phyloP scores from a whole-genome alignment of 2,329 filamentous ascomycete species.

The Aspergillus ochraceus region DNA sequence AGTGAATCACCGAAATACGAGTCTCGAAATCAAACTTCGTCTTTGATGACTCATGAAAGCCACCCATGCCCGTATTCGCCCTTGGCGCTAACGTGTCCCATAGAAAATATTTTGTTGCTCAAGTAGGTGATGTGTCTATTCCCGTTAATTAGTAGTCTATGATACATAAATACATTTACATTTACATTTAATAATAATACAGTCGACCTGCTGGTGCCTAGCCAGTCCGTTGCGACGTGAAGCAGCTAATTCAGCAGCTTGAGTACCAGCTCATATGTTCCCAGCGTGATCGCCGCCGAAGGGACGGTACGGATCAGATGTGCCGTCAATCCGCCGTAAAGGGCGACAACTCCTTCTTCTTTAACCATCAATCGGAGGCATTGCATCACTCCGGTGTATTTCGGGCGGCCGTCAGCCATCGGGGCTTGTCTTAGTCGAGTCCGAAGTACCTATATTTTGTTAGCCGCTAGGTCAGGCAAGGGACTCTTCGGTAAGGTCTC shows the following conservation, averaged over 20 bases:
- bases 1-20: neutral
- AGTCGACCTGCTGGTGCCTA: neutral
- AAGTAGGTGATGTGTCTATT: neutral
- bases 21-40: neutral
- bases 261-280: slow-evolving; percentile 40
- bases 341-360: slow-evolving; percentile 35
- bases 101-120: neutral
- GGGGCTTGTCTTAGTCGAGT: slow-evolving; percentile 38
- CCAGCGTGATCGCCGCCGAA: slow-evolving; percentile 38
- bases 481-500: neutral
- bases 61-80: neutral
- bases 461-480: neutral
- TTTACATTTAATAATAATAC: neutral
- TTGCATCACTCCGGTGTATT: slow-evolving; percentile 38
- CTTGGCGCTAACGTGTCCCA: neutral
- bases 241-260: slow-evolving; percentile 16
- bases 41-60: neutral
- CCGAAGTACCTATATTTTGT: slow-evolving; percentile 30
- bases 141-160: neutral
- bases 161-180: neutral
- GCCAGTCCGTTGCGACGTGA: neutral
- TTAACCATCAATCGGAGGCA: slow-evolving; percentile 35
- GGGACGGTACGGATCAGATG: slow-evolving; percentile 38
- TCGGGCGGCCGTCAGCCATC: slow-evolving; percentile 33
- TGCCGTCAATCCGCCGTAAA: slow-evolving; percentile 39